A percentile compares a stretch with the other conserved stretches of the same genome.
phyloP scores from a whole-genome alignment of 2,329 filamentous ascomycete genomes.

The Clarireedia monteithiana region DNA sequence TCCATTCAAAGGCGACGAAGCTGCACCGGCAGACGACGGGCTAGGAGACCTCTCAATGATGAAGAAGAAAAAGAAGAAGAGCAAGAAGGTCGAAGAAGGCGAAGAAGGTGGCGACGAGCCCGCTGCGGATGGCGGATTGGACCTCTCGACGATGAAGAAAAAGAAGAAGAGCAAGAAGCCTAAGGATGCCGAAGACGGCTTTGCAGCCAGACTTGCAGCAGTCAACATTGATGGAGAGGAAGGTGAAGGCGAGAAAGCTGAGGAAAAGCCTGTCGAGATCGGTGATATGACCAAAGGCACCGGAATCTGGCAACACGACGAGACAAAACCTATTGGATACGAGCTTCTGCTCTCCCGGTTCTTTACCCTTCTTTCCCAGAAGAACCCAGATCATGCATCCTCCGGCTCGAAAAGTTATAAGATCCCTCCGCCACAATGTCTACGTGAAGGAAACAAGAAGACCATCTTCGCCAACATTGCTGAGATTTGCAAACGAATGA shows the following conservation, averaged over 20 bases:
- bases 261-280: slow-evolving; percentile 20
- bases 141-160: slow-evolving; percentile 32
- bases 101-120: slow-evolving; percentile 49
- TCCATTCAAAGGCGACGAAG: slow-evolving; percentile 29
- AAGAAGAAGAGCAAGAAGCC: slow-evolving; percentile 32
- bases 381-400: slow-evolving; percentile 91
- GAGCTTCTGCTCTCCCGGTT: slow-evolving; percentile 80
- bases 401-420: slow-evolving; percentile 93
- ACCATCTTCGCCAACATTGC: slow-evolving; percentile 99
- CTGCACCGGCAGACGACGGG: slow-evolving; percentile 21
- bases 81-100: slow-evolving; percentile 64
- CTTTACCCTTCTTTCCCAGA: slow-evolving; percentile 88
- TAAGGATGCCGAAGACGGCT: slow-evolving; percentile 30
- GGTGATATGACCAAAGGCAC: slow-evolving; percentile 32
- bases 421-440: slow-evolving; percentile 96
- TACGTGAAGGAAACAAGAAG: slow-evolving; percentile 99
- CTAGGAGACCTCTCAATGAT: slow-evolving; percentile 49
- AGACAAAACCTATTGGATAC: slow-evolving; percentile 61
- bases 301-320: slow-evolving; percentile 32
- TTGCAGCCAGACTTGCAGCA: slow-evolving; percentile 28
- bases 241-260: slow-evolving; percentile 13
- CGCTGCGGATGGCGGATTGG: slow-evolving; percentile 40
- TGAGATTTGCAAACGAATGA: slow-evolving; percentile 99
- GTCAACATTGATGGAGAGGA: slow-evolving; percentile 28
- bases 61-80: slow-evolving; percentile 93